Evolutionary conservation across 2,329 filamentous ascomycete species (phyloP), one percentile per base, ranked within the genome.

Genomic region (Cercospora zeae-maydis): DNA sequence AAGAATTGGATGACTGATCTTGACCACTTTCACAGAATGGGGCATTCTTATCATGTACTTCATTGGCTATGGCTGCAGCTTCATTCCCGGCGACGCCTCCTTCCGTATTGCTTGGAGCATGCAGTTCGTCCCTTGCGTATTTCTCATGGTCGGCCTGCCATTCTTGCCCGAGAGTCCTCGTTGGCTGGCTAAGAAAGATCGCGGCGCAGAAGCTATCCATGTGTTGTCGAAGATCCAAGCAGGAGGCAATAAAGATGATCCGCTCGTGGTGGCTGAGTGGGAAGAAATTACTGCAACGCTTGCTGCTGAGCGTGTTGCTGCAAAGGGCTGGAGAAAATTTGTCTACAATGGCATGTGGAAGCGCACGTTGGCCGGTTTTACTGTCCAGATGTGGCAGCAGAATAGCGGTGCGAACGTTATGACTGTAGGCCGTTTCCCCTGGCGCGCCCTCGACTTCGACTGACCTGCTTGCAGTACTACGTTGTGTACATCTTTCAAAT

Each of bases 401-500:
- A 72, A 81, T 6, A 70, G 68, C 14, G 80, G 79, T 30, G 69
- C 67, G 6, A 70, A 73, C 21, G 68, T 59, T 3, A 64, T 64
- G 62, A 64, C 62, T 27, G 62, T 63, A 34, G 60, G 57, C 34
- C 6, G 9, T 7, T 27, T 3, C 7, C 31, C n/a, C 4, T 21
- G 49, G 4, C 2, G n/a, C 5, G 21, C 6, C 16, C 11, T 16
- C 0, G 14, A 8, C 21, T 5, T 21, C 27, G 1, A 34, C 49
- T 53, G 30, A 53, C 49, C 31, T 34, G 8, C 81, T 84, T 2
- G 49, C 81, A 82, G 68, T 85, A 86, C 73, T 87, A 87, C 62
- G 81, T 87, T 63, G 82, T 84, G 2, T 86, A 85, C 71, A 82
- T 86, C 63, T 86, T 85, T 67, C 73, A 81, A 56, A 87, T 87